These are phyloP conservation scores for Yamadazyma sp. DNA, from an alignment of 805 yeast species.

Conservation along the genomic window DNA sequence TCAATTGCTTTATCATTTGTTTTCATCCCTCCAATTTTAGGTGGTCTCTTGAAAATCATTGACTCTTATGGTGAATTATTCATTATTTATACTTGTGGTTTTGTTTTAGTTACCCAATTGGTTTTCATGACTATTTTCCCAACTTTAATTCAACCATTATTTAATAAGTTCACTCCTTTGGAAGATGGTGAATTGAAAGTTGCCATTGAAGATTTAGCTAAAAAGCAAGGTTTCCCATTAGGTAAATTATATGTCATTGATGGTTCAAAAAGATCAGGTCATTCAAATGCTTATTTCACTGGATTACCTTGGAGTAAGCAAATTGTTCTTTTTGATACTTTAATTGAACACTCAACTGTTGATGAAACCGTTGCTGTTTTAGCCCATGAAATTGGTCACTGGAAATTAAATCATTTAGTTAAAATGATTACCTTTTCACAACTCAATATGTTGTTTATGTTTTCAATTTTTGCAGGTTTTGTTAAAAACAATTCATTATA, in stretches of 20 bases:
- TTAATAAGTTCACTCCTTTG: slow-evolving; percentile 87
- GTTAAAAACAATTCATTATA: slow-evolving; percentile 77
- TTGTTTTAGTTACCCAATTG: slow-evolving; percentile 69
- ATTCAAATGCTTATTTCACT: slow-evolving; percentile 93
- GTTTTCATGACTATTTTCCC: slow-evolving; percentile 76
- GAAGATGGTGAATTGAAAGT: slow-evolving; percentile 85
- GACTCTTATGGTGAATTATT: slow-evolving; percentile 77
- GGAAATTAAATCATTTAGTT: slow-evolving; percentile 89
- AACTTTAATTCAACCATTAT: slow-evolving; percentile 83
- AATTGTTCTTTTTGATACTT: slow-evolving; percentile 89
- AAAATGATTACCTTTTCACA: slow-evolving; percentile 67
- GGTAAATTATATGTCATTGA: slow-evolving; percentile 84
- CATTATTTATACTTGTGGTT: slow-evolving; percentile 73
- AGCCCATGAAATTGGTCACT: slow-evolving; percentile 99
- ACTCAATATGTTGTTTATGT: slow-evolving; percentile 58
- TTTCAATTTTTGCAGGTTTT: slow-evolving; percentile 75
- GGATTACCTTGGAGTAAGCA: slow-evolving; percentile 98
- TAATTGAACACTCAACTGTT: slow-evolving; percentile 73
- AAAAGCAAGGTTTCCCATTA: slow-evolving; percentile 77
- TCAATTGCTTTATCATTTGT: slow-evolving; percentile 47
- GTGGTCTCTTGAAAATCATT: slow-evolving; percentile 76
- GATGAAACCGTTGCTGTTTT: slow-evolving; percentile 88
- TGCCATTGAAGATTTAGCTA: slow-evolving; percentile 78
- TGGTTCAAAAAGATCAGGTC: slow-evolving; percentile 95
- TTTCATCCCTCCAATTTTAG: slow-evolving; percentile 71